Conservation (phyloP, 257 asterid species). For the Nicotiana benthamiana region DNA sequence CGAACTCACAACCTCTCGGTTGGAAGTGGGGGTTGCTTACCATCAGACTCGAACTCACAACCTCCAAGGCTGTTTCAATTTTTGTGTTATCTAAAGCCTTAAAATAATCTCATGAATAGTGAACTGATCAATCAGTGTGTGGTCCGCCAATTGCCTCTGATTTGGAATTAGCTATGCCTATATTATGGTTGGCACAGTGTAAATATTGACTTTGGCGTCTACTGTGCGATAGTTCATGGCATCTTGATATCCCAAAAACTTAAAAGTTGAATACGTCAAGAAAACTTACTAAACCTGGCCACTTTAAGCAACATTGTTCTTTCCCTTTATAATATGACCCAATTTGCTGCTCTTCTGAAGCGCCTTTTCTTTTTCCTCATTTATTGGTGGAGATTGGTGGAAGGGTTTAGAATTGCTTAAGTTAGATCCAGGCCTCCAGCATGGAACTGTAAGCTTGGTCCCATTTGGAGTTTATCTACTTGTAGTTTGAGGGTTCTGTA, state of each 20-base stretch:
- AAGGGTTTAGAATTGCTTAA: not conserved
- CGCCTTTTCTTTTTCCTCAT: not conserved
- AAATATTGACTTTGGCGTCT: not conserved
- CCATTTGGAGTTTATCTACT: not conserved
- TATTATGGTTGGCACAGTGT: not conserved
- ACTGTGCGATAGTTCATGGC: not conserved
- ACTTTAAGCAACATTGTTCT: not conserved
- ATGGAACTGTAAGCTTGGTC: not conserved
- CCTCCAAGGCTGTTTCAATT: too few species aligned
- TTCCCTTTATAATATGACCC: not conserved
- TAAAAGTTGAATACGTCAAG: not conserved
- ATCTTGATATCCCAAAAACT: not conserved
- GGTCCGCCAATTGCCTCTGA: not conserved
- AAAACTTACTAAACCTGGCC: not conserved
- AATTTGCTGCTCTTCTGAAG: not conserved
- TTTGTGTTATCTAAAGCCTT: not conserved
- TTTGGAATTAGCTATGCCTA: not conserved
- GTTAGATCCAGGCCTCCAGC: not conserved
- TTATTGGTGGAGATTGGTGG: not conserved
- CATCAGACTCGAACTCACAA: too few species aligned
- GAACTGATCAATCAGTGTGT: not conserved
- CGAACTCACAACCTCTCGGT: too few species aligned
- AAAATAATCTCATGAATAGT: not conserved
- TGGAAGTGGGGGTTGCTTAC: too few species aligned
- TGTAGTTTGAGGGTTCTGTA: not conserved